Conservation (phyloP, 495 filamentous ascomycete genomes). For the Diplogelasinospora grovesii region DNA sequence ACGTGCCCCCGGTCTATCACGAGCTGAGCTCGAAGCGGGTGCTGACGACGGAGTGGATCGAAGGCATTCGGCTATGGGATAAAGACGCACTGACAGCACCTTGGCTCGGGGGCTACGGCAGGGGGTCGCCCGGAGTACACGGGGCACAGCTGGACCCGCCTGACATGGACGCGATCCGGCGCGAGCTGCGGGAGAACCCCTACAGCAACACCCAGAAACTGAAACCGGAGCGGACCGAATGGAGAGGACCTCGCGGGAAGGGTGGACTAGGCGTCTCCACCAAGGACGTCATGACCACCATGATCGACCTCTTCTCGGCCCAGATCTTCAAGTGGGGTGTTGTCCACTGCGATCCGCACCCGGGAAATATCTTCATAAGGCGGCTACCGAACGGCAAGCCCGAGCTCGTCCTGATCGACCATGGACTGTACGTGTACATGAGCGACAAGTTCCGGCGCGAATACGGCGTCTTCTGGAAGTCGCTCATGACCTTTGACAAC, state of each 20-base stretch:
- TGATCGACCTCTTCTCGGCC: constrained; percentile 89
- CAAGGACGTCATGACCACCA: constrained; percentile 87
- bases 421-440: constrained; percentile 93
- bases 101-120: constrained; percentile 70
- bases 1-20: constrained; percentile 77
- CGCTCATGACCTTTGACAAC: constrained; percentile 90
- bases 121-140: constrained; percentile 70
- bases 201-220: constrained; percentile 47
- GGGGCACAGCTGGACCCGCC: constrained; percentile 57
- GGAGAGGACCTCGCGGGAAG: constrained; percentile 61
- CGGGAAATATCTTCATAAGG: constrained; percentile 93
- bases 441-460: constrained; percentile 75
- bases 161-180: constrained; percentile 31
- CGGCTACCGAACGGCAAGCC: constrained; percentile 72
- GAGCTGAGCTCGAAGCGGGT: constrained; percentile 78
- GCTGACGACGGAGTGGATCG: constrained; percentile 96
- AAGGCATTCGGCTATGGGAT: constrained; percentile 87
- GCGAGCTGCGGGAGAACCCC: constrained; percentile 37
- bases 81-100: constrained; percentile 64
- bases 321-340: constrained; percentile 96
- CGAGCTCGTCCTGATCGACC: constrained; percentile 92
- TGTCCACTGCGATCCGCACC: constrained; percentile 94
- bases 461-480: constrained; percentile 91
- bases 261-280: constrained; percentile 78
- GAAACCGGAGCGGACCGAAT: constrained; percentile 74